Evolutionary conservation across 768 basidiomycete species (phyloP), one percentile per base, ranked within the genome.

Genomic region (Melanogaster broomeanus): DNA sequence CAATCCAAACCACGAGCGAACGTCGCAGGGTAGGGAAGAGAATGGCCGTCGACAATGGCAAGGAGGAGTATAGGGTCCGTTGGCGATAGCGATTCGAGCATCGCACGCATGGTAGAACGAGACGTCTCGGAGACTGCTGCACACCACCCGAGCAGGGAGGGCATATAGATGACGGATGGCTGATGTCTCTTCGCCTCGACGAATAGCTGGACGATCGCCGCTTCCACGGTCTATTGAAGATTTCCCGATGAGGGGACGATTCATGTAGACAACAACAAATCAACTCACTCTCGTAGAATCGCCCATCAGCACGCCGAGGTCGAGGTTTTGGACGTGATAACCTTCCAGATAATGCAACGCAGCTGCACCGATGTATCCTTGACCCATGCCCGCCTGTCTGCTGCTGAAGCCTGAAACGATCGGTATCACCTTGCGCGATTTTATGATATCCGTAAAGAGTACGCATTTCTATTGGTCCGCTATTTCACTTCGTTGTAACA

Each of bases 171-270:
- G 33, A 98, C 87, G 0, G 93, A 94, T 0, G 97, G 97, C 60
- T 96, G 94, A 65, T 97, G 92, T 24, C 96, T 85, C 66, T 98
- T 98, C 1, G 96, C 97, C 68, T 99, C 97, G 19, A 95, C 80
- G 63, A 99, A 98, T 16, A 97, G 77, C 60, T 98, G 95, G 4
- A 98, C 93, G 48, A 98, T 85, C 2, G 91, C 88, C 1, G 97
- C 91, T 71, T 99, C 97, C 5, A 84, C 71, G 1, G 92, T 92
- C 93, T 96, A 48, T 6, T 44, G 46, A 25, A 31, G 25, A 40
- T 13, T 31, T 47, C 9, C 10, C 37, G 42, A 49, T 43, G 33
- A 58, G 50, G 53, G n/a, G 34, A 42, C 16, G 1, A 10, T 18
- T n/a, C 16, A 16, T 6, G 34, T 18, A 1, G 6, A 41, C 18